A percentile compares a stretch with the other conserved stretches of the same genome.
These are phyloP conservation scores for Aspergillus fijiensis DNA, from an alignment of 2,329 filamentous ascomycete species.

Conservation along the genomic window DNA sequence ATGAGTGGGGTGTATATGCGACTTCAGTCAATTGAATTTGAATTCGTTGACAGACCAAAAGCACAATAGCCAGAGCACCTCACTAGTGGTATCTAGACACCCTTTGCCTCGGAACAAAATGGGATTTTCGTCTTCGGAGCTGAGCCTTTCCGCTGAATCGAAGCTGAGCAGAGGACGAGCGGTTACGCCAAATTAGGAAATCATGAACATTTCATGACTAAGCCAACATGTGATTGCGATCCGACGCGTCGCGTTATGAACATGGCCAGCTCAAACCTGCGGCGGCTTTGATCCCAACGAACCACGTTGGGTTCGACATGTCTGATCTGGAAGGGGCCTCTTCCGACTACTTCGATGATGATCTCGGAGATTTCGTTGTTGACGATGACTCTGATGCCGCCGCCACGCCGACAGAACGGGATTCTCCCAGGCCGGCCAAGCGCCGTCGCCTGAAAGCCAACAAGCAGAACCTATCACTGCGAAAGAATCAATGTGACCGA, in stretches of 20 bases:
- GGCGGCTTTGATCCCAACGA: background rate
- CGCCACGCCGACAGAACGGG: slow-evolving; percentile 4
- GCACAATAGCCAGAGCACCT: background rate
- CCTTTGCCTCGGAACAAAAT: background rate
- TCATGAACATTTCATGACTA: slow-evolving; percentile 10
- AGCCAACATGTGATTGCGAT: slow-evolving; percentile 2
- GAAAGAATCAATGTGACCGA: slow-evolving; percentile 13
- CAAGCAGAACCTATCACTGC: background rate
- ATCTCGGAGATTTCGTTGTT: slow-evolving; percentile 29
- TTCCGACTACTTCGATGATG: slow-evolving; percentile 33
- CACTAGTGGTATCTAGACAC: too few species aligned
- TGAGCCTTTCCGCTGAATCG: too few species aligned
- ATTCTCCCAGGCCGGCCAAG: slow-evolving; percentile 33
- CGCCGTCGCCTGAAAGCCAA: slow-evolving; percentile 34
- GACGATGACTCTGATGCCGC: slow-evolving; percentile 20
- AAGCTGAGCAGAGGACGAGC: background rate
- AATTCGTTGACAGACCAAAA: too few species aligned
- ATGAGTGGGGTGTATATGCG: background rate
- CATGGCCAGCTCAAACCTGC: background rate
- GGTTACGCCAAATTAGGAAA: background rate
- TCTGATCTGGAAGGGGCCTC: slow-evolving; percentile 29
- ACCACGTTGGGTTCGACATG: slow-evolving; percentile 24
- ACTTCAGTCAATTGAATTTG: too few species aligned
- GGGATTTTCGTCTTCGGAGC: background rate
- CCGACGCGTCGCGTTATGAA: slow-evolving; percentile 17